Percentiles rank a stretch among this genome's conserved stretches.
phyloP scores from a whole-genome alignment of 2,329 filamentous ascomycete species.

The Phyllosticta paracitricarpa region DNA sequence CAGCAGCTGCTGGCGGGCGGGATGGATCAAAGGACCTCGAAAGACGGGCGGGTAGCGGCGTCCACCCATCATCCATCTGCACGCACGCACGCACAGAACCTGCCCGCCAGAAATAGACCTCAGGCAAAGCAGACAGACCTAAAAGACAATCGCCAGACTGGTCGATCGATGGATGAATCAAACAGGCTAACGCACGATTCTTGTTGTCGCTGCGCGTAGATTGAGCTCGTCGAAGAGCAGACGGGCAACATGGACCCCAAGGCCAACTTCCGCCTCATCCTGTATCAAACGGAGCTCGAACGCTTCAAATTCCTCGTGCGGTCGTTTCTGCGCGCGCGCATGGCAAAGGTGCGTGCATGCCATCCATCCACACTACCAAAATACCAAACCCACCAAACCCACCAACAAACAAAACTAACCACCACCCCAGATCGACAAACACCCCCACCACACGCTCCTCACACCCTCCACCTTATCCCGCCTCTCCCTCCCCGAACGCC shows the following conservation, averaged over 20 bases:
- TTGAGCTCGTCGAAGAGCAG: slow-evolving; percentile 45
- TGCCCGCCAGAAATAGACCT: background rate
- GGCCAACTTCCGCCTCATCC: slow-evolving; percentile 85
- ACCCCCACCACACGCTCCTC: slow-evolving; percentile 45
- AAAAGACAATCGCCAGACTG: no score
- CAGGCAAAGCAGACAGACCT: no score
- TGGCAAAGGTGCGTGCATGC: slow-evolving; percentile 59
- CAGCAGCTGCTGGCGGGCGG: background rate
- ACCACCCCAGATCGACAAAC: slow-evolving; percentile 57
- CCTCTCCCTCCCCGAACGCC: slow-evolving; percentile 66
- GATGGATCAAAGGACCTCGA: background rate
- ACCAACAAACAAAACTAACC: background rate
- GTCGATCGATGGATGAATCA: slow-evolving; percentile 9
- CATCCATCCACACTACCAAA: no score
- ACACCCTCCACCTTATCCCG: slow-evolving; percentile 28
- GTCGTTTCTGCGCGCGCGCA: slow-evolving; percentile 70
- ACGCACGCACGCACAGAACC: background rate
- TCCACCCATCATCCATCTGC: background rate
- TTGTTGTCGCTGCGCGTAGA: slow-evolving; percentile 23
- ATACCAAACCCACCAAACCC: background rate
- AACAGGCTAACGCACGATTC: slow-evolving; percentile 9
- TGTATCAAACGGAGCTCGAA: slow-evolving; percentile 93
- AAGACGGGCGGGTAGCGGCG: background rate
- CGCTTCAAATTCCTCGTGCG: slow-evolving; percentile 86
- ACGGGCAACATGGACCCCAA: slow-evolving; percentile 81